Base-by-base conservation (phyloP, 306 rosid species). In the Cucumis melo region DNA sequence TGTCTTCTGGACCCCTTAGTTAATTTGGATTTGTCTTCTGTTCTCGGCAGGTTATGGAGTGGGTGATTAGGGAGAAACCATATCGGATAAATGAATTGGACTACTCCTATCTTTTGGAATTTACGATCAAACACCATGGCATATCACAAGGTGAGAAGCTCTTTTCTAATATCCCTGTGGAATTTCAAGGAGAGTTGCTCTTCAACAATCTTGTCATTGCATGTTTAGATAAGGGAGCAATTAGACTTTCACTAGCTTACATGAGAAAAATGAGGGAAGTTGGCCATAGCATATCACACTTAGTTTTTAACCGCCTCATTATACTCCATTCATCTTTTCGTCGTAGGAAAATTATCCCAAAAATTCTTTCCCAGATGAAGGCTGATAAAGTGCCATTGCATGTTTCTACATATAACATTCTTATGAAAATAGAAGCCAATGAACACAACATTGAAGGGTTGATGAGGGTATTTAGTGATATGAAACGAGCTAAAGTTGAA, bases 11-110 rank as follows among this genome's bases (percentile, higher is more conserved):
- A 17, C 67, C 55, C 65, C 65, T 55, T 44, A 71, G 78, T 70
- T 51, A 51, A 32, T 23, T 57, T 14, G 17, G 29, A 14, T 44
- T 1, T 20, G 14, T 64, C 24, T 61, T 42, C 76, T 68, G 15
- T 38, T 85, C 74, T 84, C 79, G 79, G 77, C 87, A 94, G 97
- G 96, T 89, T 38, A 92, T 90, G 99, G 97, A 92, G 81, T 94
- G 99, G 97, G 90, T 90, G 86, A 85, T 94, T 77, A 87, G 97
- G 82, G 96, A 94, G 80, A 85, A 84, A 70, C 99, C 99, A 1
- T 94, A 90, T 59, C 86, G 81, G 82, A 91, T 88, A 48, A 90
- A 71, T 61, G 96, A 94, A 54, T 80, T 92, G 58, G 97, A 94
- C 82, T 94, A 92, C 83, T 92, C 97, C 75, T 94, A 84, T 70